Evolutionary conservation across 2,329 filamentous ascomycete genomes (phyloP), one percentile per base, ranked within the genome.

Genomic region (Cyphellophora europaea): DNA sequence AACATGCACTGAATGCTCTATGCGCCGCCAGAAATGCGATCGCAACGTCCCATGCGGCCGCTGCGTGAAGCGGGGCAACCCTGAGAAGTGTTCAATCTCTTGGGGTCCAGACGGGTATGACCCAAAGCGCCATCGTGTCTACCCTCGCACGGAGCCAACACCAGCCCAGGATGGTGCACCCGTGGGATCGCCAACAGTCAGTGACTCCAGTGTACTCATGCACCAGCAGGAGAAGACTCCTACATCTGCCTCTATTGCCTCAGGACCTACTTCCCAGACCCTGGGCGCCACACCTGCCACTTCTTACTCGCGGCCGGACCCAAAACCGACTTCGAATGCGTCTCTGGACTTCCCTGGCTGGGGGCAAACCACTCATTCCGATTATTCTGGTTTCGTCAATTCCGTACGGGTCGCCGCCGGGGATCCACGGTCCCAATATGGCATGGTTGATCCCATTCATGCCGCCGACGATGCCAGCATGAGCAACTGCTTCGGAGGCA

Each of bases 301-400:
- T n/a, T n/a, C n/a, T n/a, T n/a, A n/a, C n/a, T n/a, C n/a, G n/a
- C n/a, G n/a, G n/a, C n/a, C n/a, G n/a, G n/a, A n/a, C n/a, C 6
- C 23, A n/a, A 27, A 27, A 13, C 23, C n/a, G 6, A 27, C 3
- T 5, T 11, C 23, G 3, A n/a, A 11, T 13, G 23, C 6, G 11
- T 27, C 23, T 11, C 54, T 69, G 0, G 65, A 69, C 36, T 69
- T 66, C 30, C 52, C 67, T 2, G 63, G 65, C 1, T 69, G 66
- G 65, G 65, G 65, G 6, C 56, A 64, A 11, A 53, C 33, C n/a
- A 47, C 42, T 27, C 30, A 45, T 11, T 43, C 46, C 14, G 44
- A 47, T 27, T 47, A 47, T 28, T n/a, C n/a, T n/a, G n/a, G n/a
- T n/a, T n/a, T n/a, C n/a, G n/a, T n/a, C n/a, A n/a, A n/a, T n/a